phyloP scores from a whole-genome alignment of 139 green algal genomes.

The Eudorina sp. region DNA sequence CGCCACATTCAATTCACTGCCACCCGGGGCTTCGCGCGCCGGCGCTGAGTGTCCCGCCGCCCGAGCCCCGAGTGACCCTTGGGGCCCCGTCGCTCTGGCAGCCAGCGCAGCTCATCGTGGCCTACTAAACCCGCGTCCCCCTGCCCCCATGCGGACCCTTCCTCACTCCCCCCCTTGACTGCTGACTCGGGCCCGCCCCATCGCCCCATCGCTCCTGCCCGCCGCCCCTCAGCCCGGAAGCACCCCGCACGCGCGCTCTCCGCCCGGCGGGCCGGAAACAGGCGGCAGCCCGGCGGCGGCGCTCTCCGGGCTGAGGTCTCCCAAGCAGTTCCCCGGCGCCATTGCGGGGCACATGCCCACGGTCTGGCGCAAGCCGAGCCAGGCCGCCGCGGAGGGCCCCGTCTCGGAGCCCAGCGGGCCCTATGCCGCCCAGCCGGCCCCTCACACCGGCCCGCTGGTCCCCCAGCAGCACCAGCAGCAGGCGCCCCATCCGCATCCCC shows the following conservation, averaged over 20 bases:
- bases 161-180: background rate
- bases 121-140: no score
- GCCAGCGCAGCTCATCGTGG: no score
- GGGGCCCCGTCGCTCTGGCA: no score
- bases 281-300: background rate
- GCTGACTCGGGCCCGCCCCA: no score
- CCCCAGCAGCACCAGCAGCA: background rate
- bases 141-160: background rate
- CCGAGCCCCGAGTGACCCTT: no score
- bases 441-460: background rate
- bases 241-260: background rate
- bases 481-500: background rate
- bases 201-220: background rate
- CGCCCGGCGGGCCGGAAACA: background rate
- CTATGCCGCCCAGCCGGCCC: no score
- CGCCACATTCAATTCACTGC: no score
- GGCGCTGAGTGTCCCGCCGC: no score
- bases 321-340: constrained; percentile 36
- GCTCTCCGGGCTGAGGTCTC: background rate
- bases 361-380: background rate
- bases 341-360: background rate
- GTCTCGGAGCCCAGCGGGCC: no score
- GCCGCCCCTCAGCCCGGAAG: background rate
- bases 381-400: no score
- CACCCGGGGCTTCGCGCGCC: no score